Conservation (phyloP, 345 rosid genomes). For the Citrus unshiu region DNA sequence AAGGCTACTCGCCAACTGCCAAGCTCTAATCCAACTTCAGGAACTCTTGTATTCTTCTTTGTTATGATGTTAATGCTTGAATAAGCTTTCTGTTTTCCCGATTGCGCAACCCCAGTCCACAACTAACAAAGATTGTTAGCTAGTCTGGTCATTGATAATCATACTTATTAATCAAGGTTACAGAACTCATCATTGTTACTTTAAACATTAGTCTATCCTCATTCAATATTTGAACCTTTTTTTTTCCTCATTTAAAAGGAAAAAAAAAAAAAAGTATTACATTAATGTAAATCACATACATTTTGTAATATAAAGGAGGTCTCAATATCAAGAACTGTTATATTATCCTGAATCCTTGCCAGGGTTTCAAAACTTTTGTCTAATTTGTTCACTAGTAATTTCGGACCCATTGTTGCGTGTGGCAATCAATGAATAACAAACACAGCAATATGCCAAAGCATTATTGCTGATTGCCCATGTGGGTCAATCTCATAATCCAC, state of each 20-base stretch:
- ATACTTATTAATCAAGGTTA: constrained; percentile 18
- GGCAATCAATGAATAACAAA: background rate
- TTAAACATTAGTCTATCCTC: constrained; percentile 10
- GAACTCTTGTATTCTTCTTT: background rate
- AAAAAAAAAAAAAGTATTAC: background rate
- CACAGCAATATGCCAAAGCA: constrained; percentile 3
- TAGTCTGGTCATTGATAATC: constrained; percentile 10
- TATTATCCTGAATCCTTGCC: background rate
- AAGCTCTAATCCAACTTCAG: background rate
- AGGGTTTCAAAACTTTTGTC: background rate
- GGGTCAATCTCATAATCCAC: constrained; percentile 15
- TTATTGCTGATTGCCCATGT: constrained; percentile 18
- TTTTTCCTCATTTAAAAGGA: background rate
- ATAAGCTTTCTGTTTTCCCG: constrained; percentile 1
- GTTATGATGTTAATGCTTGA: background rate
- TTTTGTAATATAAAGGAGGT: background rate
- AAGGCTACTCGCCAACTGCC: constrained; percentile 14
- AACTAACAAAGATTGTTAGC: constrained; percentile 3
- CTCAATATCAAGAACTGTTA: background rate
- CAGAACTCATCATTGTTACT: background rate
- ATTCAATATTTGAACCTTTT: background rate
- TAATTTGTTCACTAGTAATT: background rate
- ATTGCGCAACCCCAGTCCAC: constrained; percentile 10
- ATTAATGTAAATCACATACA: background rate
- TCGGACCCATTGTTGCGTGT: background rate